Conservation (phyloP, 2,329 filamentous ascomycete species). For the Trichoderma cornu-damae region DNA sequence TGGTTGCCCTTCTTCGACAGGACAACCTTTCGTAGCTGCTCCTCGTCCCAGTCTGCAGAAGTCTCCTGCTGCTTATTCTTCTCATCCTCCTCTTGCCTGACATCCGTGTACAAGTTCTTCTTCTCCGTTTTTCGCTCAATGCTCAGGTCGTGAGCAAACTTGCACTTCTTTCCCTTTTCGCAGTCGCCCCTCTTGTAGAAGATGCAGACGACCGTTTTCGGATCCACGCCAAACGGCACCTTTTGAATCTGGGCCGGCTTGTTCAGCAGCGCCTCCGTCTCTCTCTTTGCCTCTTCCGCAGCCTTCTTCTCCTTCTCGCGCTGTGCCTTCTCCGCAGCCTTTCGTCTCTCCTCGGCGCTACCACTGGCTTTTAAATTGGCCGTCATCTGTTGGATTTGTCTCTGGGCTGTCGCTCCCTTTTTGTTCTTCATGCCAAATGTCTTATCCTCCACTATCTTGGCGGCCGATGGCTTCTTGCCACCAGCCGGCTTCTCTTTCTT, state of each 20-base stretch:
- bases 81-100: constrained; percentile 61
- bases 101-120: constrained; percentile 85
- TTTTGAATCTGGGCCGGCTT: constrained; percentile 96
- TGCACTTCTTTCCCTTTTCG: constrained; percentile 96
- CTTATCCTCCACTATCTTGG: constrained; percentile 79
- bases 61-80: constrained; percentile 87
- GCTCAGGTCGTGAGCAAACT: constrained; percentile 88
- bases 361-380: constrained; percentile 68
- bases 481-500: constrained; percentile 54
- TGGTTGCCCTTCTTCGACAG: constrained; percentile 97
- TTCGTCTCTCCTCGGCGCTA: constrained; percentile 82
- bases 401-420: constrained; percentile 88
- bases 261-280: constrained; percentile 76
- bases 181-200: constrained; percentile 98
- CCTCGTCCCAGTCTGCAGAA: constrained; percentile 96
- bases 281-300: constrained; percentile 75
- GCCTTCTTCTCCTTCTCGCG: constrained; percentile 87
- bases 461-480: constrained; percentile 51
- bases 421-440: constrained; percentile 99
- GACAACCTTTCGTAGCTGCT: constrained; percentile 86
- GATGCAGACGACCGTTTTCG: constrained; percentile 93
- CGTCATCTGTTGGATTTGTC: constrained; percentile 78
- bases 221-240: constrained; percentile 94
- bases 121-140: constrained; percentile 91
- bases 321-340: constrained; percentile 58